phyloP scores from a whole-genome alignment of 2,329 filamentous ascomycete genomes.

The Fusarium chuoi region DNA sequence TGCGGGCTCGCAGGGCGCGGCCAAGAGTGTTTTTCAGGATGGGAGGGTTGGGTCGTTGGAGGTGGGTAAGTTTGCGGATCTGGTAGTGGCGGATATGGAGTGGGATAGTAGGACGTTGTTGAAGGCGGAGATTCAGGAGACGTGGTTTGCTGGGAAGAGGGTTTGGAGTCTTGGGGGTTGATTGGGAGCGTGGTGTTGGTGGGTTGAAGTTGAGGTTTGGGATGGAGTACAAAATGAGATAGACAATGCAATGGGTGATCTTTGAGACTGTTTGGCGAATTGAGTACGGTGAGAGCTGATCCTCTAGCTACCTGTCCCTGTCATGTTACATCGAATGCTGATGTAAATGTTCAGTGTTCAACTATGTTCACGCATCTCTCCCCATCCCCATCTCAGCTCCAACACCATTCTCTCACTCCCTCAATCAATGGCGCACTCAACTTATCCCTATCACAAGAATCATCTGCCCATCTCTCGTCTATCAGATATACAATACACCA shows the following conservation, averaged over 20 bases:
- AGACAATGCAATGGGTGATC: neutral
- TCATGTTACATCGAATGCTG: neutral
- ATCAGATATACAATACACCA: conserved; percentile 10
- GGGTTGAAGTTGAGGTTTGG: neutral
- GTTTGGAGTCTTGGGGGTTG: conserved; percentile 46
- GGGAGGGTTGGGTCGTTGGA: conserved; percentile 60
- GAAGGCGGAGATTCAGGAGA: conserved; percentile 59
- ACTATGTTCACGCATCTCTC: neutral
- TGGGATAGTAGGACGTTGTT: conserved; percentile 61
- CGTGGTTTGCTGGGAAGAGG: conserved; percentile 61
- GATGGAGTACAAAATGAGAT: conserved; percentile 12
- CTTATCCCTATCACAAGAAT: neutral
- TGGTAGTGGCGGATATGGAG: conserved; percentile 58
- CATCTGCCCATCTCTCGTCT: neutral
- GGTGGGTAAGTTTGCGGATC: conserved; percentile 64
- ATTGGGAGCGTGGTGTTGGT: conserved; percentile 12
- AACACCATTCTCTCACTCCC: neutral
- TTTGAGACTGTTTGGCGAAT: neutral
- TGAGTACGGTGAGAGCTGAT: neutral
- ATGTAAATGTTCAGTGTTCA: neutral
- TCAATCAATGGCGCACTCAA: conserved; percentile 3
- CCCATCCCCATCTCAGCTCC: neutral
- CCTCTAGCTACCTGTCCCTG: too few relatives aligned
- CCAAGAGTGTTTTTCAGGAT: conserved; percentile 64
- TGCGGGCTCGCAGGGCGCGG: conserved; percentile 63